These are phyloP conservation scores for Aspergillus funiculosus DNA, from an alignment of 495 filamentous ascomycete species.

Conservation along the genomic window DNA sequence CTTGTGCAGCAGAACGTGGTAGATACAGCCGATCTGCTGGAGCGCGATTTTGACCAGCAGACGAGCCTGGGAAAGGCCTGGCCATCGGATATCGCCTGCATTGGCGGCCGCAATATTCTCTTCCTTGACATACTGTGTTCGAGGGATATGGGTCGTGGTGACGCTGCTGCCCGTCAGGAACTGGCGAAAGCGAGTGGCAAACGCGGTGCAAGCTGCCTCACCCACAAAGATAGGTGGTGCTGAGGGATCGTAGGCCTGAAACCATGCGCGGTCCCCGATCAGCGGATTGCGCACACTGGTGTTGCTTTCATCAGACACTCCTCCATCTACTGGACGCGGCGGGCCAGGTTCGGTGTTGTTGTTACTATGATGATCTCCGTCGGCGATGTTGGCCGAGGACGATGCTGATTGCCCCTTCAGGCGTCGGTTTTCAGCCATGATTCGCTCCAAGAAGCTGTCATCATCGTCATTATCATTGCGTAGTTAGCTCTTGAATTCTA, in stretches of 20 bases:
- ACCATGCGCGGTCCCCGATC: slow-evolving; percentile 42
- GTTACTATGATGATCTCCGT: slow-evolving; percentile 18
- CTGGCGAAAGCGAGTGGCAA: slow-evolving; percentile 42
- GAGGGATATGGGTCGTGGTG: slow-evolving; percentile 35
- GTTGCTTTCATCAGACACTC: slow-evolving; percentile 24
- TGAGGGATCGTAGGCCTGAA: slow-evolving; percentile 39
- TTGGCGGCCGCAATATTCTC: slow-evolving; percentile 32
- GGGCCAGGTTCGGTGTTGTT: slow-evolving; percentile 13
- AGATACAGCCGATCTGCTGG: slow-evolving; percentile 36
- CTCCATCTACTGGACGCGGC: slow-evolving; percentile 22
- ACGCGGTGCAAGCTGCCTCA: slow-evolving; percentile 43
- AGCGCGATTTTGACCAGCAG: slow-evolving; percentile 39
- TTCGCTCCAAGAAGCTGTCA: slow-evolving; percentile 36
- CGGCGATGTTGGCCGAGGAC: slow-evolving; percentile 30
- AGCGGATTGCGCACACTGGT: slow-evolving; percentile 36
- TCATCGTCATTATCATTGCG: background rate
- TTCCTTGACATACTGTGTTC: slow-evolving; percentile 40
- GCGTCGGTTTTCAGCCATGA: slow-evolving; percentile 35
- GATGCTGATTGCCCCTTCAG: slow-evolving; percentile 33
- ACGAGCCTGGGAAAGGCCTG: slow-evolving; percentile 37
- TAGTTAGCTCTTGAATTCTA: background rate
- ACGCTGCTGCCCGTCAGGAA: slow-evolving; percentile 37
- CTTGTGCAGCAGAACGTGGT: slow-evolving; percentile 40
- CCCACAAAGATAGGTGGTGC: slow-evolving; percentile 43
- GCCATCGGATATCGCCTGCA: slow-evolving; percentile 32